Evolutionary conservation across 2,329 filamentous ascomycete genomes (phyloP).

Genomic region (Epichloe sylvatica): DNA sequence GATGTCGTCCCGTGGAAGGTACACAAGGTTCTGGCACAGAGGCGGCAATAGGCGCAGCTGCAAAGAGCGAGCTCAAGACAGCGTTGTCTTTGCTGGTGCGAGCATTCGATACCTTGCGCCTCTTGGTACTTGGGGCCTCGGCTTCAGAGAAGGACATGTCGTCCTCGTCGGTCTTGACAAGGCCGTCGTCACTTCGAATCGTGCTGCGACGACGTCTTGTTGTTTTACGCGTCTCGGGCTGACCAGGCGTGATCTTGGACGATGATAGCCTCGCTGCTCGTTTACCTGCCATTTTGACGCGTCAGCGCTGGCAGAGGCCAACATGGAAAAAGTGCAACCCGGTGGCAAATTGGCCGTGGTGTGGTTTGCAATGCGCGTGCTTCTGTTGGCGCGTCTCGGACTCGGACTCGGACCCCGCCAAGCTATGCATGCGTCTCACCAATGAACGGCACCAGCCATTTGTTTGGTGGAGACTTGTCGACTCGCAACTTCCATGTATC

Average conservation of each 20-base stretch:
- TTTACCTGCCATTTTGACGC: slow-evolving; percentile 1
- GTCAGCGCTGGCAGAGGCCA: neutral
- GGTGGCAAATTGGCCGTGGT: neutral
- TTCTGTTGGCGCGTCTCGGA: slow-evolving; percentile 1
- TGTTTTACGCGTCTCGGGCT: neutral
- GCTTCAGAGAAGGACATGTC: neutral
- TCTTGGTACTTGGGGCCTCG: slow-evolving; percentile 3
- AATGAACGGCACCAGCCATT: too few relatives aligned
- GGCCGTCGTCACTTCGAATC: neutral
- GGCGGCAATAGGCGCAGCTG: neutral
- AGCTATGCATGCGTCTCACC: too few relatives aligned
- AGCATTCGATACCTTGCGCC: slow-evolving; percentile 3
- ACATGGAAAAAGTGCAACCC: neutral
- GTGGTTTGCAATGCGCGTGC: neutral
- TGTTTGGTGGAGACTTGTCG: too few relatives aligned
- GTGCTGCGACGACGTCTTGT: neutral
- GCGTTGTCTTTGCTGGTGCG: neutral
- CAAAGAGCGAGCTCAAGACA: slow-evolving; percentile 5
- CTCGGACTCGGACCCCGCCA: neutral
- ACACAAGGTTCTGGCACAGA: slow-evolving; percentile 5
- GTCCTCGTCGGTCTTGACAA: neutral
- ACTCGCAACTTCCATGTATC: too few relatives aligned
- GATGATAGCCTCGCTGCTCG: too few relatives aligned
- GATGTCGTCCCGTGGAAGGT: slow-evolving; percentile 7
- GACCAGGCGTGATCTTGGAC: too few relatives aligned